phyloP scores from a whole-genome alignment of 805 yeast genomes.

The Crinitomyces ghanaensis region DNA sequence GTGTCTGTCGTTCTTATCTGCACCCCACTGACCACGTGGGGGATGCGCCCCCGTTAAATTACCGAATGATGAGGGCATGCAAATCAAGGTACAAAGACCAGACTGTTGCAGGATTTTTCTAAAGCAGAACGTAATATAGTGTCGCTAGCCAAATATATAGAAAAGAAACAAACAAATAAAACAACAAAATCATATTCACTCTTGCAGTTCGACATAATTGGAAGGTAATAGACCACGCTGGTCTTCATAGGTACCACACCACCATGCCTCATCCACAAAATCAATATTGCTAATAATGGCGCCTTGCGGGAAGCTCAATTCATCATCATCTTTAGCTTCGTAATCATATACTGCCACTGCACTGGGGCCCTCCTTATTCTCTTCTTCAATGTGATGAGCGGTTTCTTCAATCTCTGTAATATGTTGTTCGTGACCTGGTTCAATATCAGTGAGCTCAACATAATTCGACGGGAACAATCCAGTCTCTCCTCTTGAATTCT shows the following conservation, averaged over 20 bases:
- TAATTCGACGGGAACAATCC: constrained; percentile 90
- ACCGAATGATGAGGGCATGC: too few relatives aligned
- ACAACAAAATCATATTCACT: constrained; percentile 6
- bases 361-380: constrained; percentile 30
- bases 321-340: constrained; percentile 89
- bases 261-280: constrained; percentile 92
- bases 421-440: constrained; percentile 12
- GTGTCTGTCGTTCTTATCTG: too few relatives aligned
- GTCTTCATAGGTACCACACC: constrained; percentile 80
- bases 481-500: constrained; percentile 54
- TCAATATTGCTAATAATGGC: constrained; percentile 74
- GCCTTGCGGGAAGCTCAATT: constrained; percentile 73
- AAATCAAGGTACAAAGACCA: too few relatives aligned
- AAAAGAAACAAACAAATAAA: too few relatives aligned
- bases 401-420: constrained; percentile 10
- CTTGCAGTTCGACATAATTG: constrained; percentile 49
- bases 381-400: constrained; percentile 13
- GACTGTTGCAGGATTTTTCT: too few relatives aligned
- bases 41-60: too few relatives aligned
- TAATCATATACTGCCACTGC: constrained; percentile 69
- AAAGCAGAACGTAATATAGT: too few relatives aligned
- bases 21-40: too few relatives aligned
- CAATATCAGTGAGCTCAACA: constrained; percentile 42
- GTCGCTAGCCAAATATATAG: too few relatives aligned
- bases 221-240: constrained; percentile 83